Conservation (phyloP, 129 eudicot genomes). For the Artemisia annua region DNA sequence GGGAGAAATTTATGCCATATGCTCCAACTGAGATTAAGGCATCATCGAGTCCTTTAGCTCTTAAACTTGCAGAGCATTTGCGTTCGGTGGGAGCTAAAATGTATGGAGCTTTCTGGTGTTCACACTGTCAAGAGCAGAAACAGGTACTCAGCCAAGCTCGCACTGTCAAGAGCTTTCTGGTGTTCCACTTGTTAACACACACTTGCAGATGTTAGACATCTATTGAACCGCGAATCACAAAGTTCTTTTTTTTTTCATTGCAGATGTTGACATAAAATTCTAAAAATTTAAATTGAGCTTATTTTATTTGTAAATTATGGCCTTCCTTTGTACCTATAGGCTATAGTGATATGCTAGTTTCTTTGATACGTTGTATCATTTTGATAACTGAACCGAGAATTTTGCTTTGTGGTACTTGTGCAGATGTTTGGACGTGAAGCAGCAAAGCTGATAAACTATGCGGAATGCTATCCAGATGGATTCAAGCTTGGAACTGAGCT, state of each 20-base stretch:
- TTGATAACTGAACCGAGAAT: background rate
- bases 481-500: conserved; percentile 54
- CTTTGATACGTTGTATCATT: background rate
- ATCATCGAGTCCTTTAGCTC: conserved; percentile 71
- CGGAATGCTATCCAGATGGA: conserved; percentile 94
- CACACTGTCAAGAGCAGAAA: conserved; percentile 92
- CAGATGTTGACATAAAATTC: background rate
- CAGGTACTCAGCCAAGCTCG: conserved; percentile 45
- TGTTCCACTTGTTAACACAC: conserved; percentile 65
- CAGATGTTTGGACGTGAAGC: conserved; percentile 98
- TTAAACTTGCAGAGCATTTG: conserved; percentile 83
- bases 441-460: conserved; percentile 70
- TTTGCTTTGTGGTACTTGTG: conserved; percentile 13
- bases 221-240: background rate
- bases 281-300: conserved; percentile 6
- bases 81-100: conserved; percentile 89
- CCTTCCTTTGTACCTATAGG: background rate
- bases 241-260: background rate
- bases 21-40: conserved; percentile 64
- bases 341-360: conserved; percentile 9
- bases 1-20: conserved; percentile 52
- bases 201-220: conserved; percentile 1
- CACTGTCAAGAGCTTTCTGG: conserved; percentile 66
- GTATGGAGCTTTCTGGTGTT: conserved; percentile 99
- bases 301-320: background rate